Evolutionary conservation across 2,329 filamentous ascomycete genomes (phyloP), one percentile per base, ranked within the genome.

Genomic region (Magnaporthiopsis rhizophila): DNA sequence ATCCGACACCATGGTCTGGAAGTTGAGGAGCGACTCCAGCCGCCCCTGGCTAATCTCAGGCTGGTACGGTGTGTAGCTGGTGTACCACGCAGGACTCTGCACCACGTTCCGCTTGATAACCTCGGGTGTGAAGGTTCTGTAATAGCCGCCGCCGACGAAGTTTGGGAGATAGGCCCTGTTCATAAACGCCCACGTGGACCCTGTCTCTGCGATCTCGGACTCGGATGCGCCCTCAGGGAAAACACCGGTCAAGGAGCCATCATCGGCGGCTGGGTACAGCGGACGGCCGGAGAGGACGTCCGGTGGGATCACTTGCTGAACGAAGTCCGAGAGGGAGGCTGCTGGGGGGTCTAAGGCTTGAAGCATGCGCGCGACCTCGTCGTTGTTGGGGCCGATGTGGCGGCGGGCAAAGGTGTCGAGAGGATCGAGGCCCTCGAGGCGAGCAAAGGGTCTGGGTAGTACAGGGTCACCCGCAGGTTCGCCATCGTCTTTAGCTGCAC

Each of bases 21-120:
- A 98, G 81, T 98, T 98, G 67, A 98, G 81, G 64, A 98, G 80
- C 7, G 92, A 96, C 81, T 97, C 92, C 67, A 98, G 78, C 64
- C 94, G 88, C 50, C 94, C 94, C 78, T 98, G 94, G 75, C 92
- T 97, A 80, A 98, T 97, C 79, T 98, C 94, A 2, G 94, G 90
- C 79, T 98, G 94, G 77, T 97, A 98, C 21, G 94, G 94, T 0
- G 94, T 97, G 76, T 98, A 97, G 78, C 92, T 97, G 57, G 94
- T 98, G 76, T 98, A 98, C 94, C 94, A 98, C 12, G 89, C 92
- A 6, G 94, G 94, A 74, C 90, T 94, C 81, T 98, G 92, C 65
- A 98, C 80, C 5, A 98, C 84, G 74, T 97, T 97, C 69, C 93
- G 85, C 81, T 95, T 91, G 75, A 98, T 96, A 65, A 97, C 93